A percentile compares a stretch with the other conserved stretches of the same genome.
Evolutionary conservation across 352 stramenopile species (phyloP).

Genomic region (Pythium inflatum): DNA sequence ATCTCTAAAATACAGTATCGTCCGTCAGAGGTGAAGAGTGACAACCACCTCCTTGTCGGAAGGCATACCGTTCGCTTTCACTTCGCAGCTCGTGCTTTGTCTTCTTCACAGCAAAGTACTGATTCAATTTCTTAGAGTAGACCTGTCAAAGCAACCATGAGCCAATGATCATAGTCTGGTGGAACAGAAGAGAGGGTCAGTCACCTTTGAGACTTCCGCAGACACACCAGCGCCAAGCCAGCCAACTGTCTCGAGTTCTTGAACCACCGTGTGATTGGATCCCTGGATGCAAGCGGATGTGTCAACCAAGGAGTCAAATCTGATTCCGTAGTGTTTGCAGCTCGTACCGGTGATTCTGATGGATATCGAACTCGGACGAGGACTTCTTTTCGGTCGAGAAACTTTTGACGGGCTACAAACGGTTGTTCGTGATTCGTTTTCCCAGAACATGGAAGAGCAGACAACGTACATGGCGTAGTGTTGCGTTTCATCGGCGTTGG

Average conservation of each 20-base stretch:
- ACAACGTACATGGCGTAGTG: constrained; percentile 32
- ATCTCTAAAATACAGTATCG: constrained; percentile 38
- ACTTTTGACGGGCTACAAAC: constrained; percentile 25
- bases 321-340: no score
- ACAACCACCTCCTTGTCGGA: no score
- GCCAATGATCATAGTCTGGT: no score
- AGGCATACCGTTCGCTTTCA: constrained; percentile 64
- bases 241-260: constrained; percentile 55
- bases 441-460: no score
- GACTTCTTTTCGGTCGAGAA: constrained; percentile 30
- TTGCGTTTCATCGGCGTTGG: constrained; percentile 31
- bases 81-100: constrained; percentile 79
- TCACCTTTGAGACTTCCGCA: constrained; percentile 77
- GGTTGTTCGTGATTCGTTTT: no score
- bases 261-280: constrained; percentile 32
- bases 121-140: constrained; percentile 39
- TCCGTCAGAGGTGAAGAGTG: not conserved
- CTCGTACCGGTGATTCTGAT: constrained; percentile 18
- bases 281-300: constrained; percentile 2
- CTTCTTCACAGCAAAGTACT: constrained; percentile 79
- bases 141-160: no score
- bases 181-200: no score
- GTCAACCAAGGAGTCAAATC: no score
- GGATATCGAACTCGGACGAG: constrained; percentile 28
- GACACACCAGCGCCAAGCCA: constrained; percentile 75